Conservation (phyloP, 257 asterid genomes). For the Solanum ossicruentum region DNA sequence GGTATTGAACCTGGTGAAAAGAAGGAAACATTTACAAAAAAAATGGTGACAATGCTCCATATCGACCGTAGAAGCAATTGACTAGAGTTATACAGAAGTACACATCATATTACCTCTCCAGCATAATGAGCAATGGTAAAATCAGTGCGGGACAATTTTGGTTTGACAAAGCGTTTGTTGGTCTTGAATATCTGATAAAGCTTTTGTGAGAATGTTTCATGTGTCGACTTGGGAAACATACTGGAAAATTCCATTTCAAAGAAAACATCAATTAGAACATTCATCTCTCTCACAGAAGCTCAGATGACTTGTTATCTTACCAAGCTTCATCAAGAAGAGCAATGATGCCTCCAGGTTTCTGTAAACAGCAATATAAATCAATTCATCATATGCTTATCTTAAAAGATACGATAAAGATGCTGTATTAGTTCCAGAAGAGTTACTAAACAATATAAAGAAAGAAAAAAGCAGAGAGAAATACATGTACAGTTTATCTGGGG, state of each 20-base stretch:
- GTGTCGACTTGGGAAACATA: conserved; percentile 98
- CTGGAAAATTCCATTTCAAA: conserved; percentile 32
- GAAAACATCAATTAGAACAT: neutral
- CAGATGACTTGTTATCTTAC: conserved; percentile 14
- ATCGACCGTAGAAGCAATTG: neutral
- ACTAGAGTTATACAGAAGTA: neutral
- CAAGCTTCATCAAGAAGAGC: conserved; percentile 99
- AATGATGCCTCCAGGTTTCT: conserved; percentile 98
- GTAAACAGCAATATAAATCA: conserved; percentile 17
- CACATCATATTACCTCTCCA: conserved; percentile 69
- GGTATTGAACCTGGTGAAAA: conserved; percentile 67
- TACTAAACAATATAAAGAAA: neutral
- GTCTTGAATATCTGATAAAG: conserved; percentile 84
- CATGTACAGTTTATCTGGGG: neutral
- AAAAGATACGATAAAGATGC: neutral
- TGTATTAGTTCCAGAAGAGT: neutral
- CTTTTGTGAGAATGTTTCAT: conserved; percentile 89
- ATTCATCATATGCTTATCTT: neutral
- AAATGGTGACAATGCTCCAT: neutral
- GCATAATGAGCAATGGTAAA: conserved; percentile 92
- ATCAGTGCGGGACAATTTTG: conserved; percentile 88
- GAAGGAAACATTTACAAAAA: neutral
- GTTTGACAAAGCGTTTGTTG: conserved; percentile 89
- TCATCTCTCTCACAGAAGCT: neutral
- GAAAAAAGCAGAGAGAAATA: neutral